These are phyloP conservation scores for Diaporthe amygdali DNA, from an alignment of 2,329 filamentous ascomycete genomes.

Conservation along the genomic window DNA sequence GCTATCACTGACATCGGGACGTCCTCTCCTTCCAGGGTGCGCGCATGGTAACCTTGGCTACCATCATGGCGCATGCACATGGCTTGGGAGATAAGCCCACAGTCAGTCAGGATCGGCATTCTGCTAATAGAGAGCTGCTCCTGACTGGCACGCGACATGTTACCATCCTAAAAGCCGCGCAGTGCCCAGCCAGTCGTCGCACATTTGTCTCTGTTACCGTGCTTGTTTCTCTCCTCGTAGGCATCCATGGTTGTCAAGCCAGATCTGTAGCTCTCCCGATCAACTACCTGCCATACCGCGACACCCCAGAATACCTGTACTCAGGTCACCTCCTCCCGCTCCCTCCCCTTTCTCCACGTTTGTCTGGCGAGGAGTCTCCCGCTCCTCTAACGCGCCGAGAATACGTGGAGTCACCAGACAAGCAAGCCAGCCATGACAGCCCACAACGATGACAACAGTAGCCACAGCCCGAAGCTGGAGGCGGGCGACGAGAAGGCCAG, in stretches of 20 bases:
- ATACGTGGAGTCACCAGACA: slow-evolving; percentile 12
- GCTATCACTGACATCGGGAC: not conserved
- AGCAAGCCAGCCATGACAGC: not conserved
- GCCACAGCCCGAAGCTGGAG: not conserved
- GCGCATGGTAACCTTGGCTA: slow-evolving; percentile 16
- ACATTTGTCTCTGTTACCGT: not conserved
- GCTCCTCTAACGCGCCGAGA: slow-evolving; percentile 13
- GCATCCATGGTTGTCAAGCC: not conserved
- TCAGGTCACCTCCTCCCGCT: not conserved
- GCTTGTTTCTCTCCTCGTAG: not conserved
- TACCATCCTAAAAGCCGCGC: not conserved
- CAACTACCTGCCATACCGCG: not conserved
- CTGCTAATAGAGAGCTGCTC: not conserved
- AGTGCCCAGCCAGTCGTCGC: not conserved
- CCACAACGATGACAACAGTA: not conserved
- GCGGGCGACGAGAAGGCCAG: not conserved
- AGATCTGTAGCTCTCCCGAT: not conserved
- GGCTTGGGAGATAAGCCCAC: slow-evolving; percentile 5
- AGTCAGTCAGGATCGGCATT: not conserved
- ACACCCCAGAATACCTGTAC: not conserved
- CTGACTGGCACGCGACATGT: not conserved
- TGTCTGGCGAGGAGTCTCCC: slow-evolving; percentile 6
- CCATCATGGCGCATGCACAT: slow-evolving; percentile 3
- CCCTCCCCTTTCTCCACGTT: not conserved
- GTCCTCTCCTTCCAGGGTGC: not conserved